A percentile compares a stretch with the other conserved stretches of the same genome.
Conservation (phyloP, 1,284 basidiomycete genomes). For the Ustilago trichophora region DNA sequence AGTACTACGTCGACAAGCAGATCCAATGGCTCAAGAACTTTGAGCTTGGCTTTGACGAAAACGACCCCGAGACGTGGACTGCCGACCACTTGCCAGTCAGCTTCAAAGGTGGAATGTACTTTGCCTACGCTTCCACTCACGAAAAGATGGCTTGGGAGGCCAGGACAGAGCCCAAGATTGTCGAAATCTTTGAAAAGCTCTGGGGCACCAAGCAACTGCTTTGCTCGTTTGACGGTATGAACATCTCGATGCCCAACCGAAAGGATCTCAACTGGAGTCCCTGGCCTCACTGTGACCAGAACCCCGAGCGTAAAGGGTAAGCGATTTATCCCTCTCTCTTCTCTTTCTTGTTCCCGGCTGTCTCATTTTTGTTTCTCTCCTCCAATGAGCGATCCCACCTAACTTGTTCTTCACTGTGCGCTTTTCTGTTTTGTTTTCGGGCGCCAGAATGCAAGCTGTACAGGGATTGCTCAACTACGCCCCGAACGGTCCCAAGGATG, state of each 20-base stretch:
- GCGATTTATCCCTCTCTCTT: no score
- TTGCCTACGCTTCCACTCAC: slow-evolving; percentile 64
- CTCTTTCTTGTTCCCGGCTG: no score
- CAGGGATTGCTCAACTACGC: slow-evolving; percentile 68
- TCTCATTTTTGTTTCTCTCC: no score
- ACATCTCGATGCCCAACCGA: slow-evolving; percentile 20
- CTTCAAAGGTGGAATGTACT: slow-evolving; percentile 52
- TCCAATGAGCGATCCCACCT: no score
- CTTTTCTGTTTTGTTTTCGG: no score
- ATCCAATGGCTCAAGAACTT: slow-evolving; percentile 67
- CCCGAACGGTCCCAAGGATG: slow-evolving; percentile 68
- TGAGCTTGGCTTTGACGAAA: slow-evolving; percentile 66
- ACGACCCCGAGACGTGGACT: slow-evolving; percentile 67
- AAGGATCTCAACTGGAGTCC: slow-evolving; percentile 46
- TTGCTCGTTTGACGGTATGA: slow-evolving; percentile 60
- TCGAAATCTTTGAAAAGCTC: slow-evolving; percentile 66
- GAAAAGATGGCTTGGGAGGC: slow-evolving; percentile 68
- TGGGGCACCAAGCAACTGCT: slow-evolving; percentile 68
- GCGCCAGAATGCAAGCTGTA: slow-evolving; percentile 67
- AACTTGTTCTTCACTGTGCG: no score
- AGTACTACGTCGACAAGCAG: slow-evolving; percentile 62
- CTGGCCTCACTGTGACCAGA: slow-evolving; percentile 68
- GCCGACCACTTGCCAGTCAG: slow-evolving; percentile 65
- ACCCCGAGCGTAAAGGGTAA: slow-evolving; percentile 63
- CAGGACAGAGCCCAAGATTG: slow-evolving; percentile 63